Percentiles rank a stretch among this genome's conserved stretches.
phyloP scores from a whole-genome alignment of 495 filamentous ascomycete species.

The Lichenothelia convexa region DNA sequence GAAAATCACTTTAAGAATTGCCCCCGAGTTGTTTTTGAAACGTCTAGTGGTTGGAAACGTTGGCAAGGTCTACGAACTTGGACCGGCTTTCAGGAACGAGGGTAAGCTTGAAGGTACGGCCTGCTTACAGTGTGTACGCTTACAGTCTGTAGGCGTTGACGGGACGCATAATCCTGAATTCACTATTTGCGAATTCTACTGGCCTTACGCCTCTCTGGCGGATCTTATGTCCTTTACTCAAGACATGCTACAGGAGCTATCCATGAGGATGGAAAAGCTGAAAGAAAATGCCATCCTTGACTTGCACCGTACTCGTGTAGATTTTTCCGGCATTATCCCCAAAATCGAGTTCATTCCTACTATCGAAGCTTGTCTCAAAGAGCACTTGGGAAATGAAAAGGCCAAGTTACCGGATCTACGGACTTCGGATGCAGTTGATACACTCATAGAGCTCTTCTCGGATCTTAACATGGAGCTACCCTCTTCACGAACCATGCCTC shows the following conservation, averaged over 20 bases:
- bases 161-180: slow-evolving; percentile 93
- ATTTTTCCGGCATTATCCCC: slow-evolving; percentile 43
- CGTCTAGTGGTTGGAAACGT: slow-evolving; percentile 81
- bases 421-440: slow-evolving; percentile 29
- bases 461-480: slow-evolving; percentile 34
- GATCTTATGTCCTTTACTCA: slow-evolving; percentile 63
- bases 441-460: slow-evolving; percentile 39
- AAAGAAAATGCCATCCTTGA: slow-evolving; percentile 29
- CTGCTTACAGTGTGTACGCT: background rate
- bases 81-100: slow-evolving; percentile 86
- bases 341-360: slow-evolving; percentile 67
- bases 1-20: slow-evolving; percentile 59
- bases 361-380: slow-evolving; percentile 53
- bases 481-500: slow-evolving; percentile 43
- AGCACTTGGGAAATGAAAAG: too few species aligned
- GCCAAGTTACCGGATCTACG: slow-evolving; percentile 49
- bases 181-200: slow-evolving; percentile 92
- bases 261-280: slow-evolving; percentile 23
- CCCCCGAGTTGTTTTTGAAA: slow-evolving; percentile 92
- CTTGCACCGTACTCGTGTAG: slow-evolving; percentile 31
- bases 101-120: slow-evolving; percentile 24
- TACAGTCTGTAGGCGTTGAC: slow-evolving; percentile 40
- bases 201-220: slow-evolving; percentile 59
- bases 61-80: slow-evolving; percentile 79
- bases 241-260: slow-evolving; percentile 24